Evolutionary conservation across 805 yeast genomes (phyloP), one percentile per base, ranked within the genome.

Genomic region (Sugiyamaella marilandica): DNA sequence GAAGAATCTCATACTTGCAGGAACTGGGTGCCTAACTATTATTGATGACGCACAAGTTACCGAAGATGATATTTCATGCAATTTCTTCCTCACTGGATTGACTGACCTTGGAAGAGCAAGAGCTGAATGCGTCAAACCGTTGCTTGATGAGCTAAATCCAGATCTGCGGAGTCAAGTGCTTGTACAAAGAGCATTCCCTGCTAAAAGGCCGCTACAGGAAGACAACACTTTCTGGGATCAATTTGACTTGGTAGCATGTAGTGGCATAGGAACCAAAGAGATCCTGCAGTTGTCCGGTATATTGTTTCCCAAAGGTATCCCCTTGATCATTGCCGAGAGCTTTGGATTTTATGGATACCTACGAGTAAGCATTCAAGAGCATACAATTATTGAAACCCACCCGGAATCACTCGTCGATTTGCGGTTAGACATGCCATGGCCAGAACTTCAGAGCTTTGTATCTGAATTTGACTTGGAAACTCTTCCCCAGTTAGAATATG

Each of bases 1-100:
- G 36, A 91, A 92, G 72, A 89, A 90, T 66, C 70, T 92, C 53
- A 80, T 86, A 1, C 72, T 92, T 16, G 91, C 95, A 0, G 88
- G 81, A 0, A 71, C 84, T 37, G 92, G 95, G 2, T 62, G 74
- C 13, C 75, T 85, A 55, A 78, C 86, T 0, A 73, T 90, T 5
- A 69, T 86, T 16, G 87, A 83, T 59, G 67, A 70, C 24, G 47
- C 59, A 1, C 11, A 35, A 19, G 82, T 83, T 2, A 60, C 65
- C 1, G 67, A 62, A 2, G 64, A 59, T 0, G 85, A 82, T 57
- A 57, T 85, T 5, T 69, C 78, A 10, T 73, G 77, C 9, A 85
- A 87, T 62, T 88, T 88, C 66, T 87, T 86, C 57, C 65, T 85
- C 2, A 67, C 68, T 1, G 45, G 45, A 3, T 68, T 65, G 2